These are phyloP conservation scores for Penicillium sp. DNA, from an alignment of 2,329 filamentous ascomycete species.

Conservation along the genomic window DNA sequence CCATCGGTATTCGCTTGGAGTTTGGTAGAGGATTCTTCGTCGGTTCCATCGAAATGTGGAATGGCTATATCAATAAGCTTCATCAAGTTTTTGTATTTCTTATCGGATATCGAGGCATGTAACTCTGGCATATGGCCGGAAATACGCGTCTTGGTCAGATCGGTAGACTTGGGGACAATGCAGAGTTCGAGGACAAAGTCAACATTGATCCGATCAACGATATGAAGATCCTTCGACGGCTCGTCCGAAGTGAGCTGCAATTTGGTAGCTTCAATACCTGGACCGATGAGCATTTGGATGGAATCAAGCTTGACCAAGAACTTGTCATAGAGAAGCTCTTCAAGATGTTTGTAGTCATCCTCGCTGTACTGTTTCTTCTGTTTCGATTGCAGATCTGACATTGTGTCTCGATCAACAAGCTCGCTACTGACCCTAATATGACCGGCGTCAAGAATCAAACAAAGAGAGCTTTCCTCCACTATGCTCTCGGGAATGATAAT, in stretches of 20 bases:
- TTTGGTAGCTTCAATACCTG: slow-evolving; percentile 86
- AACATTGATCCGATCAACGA: slow-evolving; percentile 96
- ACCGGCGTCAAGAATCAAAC: slow-evolving; percentile 91
- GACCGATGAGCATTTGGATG: slow-evolving; percentile 91
- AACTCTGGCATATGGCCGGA: slow-evolving; percentile 89
- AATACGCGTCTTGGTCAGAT: slow-evolving; percentile 85
- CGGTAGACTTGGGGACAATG: slow-evolving; percentile 92
- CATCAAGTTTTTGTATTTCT: slow-evolving; percentile 97
- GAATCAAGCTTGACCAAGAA: slow-evolving; percentile 91
- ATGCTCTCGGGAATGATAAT: slow-evolving; percentile 97
- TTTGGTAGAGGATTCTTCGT: slow-evolving; percentile 33
- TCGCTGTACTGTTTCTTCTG: slow-evolving; percentile 83
- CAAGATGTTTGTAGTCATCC: slow-evolving; percentile 80
- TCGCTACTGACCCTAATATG: slow-evolving; percentile 93
- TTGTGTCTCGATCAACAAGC: slow-evolving; percentile 83
- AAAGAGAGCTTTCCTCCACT: slow-evolving; percentile 72
- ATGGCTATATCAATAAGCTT: slow-evolving; percentile 92
- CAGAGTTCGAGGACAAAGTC: slow-evolving; percentile 95
- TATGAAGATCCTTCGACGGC: slow-evolving; percentile 69
- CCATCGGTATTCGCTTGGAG: slow-evolving; percentile 22
- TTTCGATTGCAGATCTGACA: slow-evolving; percentile 86
- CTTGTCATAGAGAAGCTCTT: slow-evolving; percentile 95
- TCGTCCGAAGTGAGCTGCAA: slow-evolving; percentile 68
- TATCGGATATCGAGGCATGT: slow-evolving; percentile 86
- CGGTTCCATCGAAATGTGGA: slow-evolving; percentile 65